phyloP scores from a whole-genome alignment of 2,329 filamentous ascomycete species.

The Diaporthe longicolla region DNA sequence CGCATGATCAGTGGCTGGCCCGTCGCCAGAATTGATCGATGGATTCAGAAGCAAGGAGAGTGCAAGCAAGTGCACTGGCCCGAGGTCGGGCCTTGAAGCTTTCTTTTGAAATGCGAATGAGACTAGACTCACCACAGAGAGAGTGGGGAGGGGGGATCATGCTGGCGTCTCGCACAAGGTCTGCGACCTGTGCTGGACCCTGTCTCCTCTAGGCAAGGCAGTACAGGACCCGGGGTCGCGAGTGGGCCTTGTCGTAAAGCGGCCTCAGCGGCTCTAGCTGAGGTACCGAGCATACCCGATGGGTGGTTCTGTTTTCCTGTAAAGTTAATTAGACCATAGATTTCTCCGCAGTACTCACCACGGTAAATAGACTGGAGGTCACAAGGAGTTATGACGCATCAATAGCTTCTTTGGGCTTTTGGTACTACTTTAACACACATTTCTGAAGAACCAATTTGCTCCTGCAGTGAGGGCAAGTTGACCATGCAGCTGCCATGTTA shows the following conservation, averaged over 20 bases:
- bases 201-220: background rate
- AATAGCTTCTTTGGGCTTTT: background rate
- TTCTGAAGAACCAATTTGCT: background rate
- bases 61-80: constrained; percentile 48
- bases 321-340: background rate
- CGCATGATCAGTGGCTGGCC: constrained; percentile 59
- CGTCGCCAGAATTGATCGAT: constrained; percentile 56
- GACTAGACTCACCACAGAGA: background rate
- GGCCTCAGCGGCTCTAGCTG: constrained; percentile 1
- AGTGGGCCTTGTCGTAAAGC: background rate
- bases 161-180: background rate
- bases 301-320: background rate
- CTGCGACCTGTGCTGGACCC: background rate
- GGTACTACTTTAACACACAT: no score
- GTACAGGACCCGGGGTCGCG: background rate
- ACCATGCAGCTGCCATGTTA: no score
- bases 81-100: background rate
- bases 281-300: background rate
- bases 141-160: no score
- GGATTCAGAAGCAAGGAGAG: constrained; percentile 55
- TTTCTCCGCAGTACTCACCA: background rate
- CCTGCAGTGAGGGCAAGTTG: background rate
- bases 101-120: background rate
- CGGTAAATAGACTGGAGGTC: background rate
- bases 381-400: background rate